Evolutionary conservation across 2,329 filamentous ascomycete genomes (phyloP), one percentile per base, ranked within the genome.

Genomic region (Nothophoma quercina): DNA sequence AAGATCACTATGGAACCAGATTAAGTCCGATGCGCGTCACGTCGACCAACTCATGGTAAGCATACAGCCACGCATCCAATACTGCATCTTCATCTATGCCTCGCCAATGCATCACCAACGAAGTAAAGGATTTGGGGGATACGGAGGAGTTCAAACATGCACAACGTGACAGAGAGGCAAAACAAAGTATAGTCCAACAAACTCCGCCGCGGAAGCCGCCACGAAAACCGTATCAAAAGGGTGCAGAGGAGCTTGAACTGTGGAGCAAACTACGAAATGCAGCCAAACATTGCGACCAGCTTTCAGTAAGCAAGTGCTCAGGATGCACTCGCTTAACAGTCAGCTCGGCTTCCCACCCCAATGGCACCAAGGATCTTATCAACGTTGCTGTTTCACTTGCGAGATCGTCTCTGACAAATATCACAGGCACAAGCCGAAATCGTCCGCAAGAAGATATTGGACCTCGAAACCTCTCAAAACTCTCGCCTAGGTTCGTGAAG

Each of bases 41-140:
- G 75, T 80, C 22, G 79, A 81, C 51, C 65, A 63, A 30, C 75
- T 80, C 61, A 75, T 79, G 64, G 79, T 81, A 75, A 70, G 78
- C 40, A 36, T 8, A 23, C 21, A 7, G 10, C 13, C 18, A 29
- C 16, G 32, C 23, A 26, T 9, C 30, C 30, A 26, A 29, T 10
- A 21, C 4, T 13, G 13, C 28, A 30, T 28, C 15, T 33, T 26
- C 13, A 35, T 34, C 58, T 59, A 39, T 39, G 5, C 25, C 35
- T 29, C 13, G 60, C 53, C 18, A 13, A 30, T 50, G 38, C 25
- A 38, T 23, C n/a, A 9, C 23, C 13, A 23, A 8, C 13, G 30
- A 29, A 12, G 28, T 41, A n/a, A 23, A 28, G n/a, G 5, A 6
- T 4, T 25, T 36, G 12, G 16, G 9, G 13, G 46, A 49, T 30